Conservation (phyloP, 345 rosid genomes). For the Eucalyptus caleyi region DNA sequence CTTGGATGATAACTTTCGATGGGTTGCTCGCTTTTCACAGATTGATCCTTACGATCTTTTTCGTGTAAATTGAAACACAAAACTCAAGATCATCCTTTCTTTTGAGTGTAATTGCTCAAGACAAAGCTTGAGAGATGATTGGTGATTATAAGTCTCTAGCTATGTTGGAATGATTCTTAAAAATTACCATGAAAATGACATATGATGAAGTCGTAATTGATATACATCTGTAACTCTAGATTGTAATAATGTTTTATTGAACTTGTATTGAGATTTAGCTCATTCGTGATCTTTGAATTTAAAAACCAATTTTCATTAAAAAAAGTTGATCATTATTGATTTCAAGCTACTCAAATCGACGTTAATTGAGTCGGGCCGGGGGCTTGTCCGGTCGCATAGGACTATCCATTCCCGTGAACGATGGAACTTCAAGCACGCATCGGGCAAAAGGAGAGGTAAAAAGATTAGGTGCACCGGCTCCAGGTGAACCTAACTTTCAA, state of each 20-base stretch:
- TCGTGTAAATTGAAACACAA: not conserved
- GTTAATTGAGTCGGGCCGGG: not conserved
- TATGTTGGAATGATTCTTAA: rapidly evolving
- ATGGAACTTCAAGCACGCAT: not conserved
- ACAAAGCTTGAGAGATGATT: not conserved
- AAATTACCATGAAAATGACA: not conserved
- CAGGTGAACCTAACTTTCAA: not conserved
- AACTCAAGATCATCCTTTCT: not conserved
- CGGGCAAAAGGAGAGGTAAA: not conserved
- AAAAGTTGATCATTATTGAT: too few relatives aligned
- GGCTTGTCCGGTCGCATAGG: not conserved
- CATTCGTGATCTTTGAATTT: rapidly evolving
- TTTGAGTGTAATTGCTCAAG: not conserved
- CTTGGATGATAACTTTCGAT: not conserved
- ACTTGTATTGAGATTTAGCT: not conserved
- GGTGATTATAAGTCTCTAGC: not conserved
- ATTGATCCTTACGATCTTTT: not conserved
- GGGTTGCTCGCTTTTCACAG: rapidly evolving
- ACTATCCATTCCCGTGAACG: not conserved
- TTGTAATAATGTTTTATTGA: rapidly evolving
- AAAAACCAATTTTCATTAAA: too few relatives aligned
- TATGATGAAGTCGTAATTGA: rapidly evolving
- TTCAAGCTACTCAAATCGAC: not conserved
- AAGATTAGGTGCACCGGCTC: not conserved
- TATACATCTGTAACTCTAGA: rapidly evolving